Evolutionary conservation across 495 filamentous ascomycete genomes (phyloP).

Genomic region (Penicillium taxi): DNA sequence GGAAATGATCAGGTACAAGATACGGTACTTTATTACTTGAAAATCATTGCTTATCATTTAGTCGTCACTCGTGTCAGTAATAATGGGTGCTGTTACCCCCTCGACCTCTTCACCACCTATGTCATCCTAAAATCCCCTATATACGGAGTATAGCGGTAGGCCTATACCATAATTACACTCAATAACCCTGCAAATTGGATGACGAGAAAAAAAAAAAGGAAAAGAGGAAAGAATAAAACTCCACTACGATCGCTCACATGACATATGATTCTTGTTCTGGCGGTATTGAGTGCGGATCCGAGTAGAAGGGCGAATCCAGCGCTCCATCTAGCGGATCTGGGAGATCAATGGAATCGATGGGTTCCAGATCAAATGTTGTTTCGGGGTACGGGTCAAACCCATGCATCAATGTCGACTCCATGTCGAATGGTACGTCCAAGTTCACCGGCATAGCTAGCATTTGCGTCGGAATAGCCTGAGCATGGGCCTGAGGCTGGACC

Average conservation of each 20-base stretch:
- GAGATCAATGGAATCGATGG: too few species aligned
- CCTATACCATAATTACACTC: too few species aligned
- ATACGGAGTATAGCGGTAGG: too few species aligned
- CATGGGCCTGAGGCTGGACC: neutral
- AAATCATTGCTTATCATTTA: too few species aligned
- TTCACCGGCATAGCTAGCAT: too few species aligned
- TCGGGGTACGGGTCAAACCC: slow-evolving; percentile 25
- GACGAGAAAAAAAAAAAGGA: neutral
- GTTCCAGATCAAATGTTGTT: slow-evolving; percentile 18
- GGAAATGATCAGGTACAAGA: too few species aligned
- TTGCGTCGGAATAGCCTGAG: too few species aligned
- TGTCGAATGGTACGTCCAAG: slow-evolving; percentile 7
- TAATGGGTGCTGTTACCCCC: too few species aligned
- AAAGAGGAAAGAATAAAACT: neutral
- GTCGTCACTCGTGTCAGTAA: slow-evolving; percentile 16
- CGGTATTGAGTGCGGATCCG: slow-evolving; percentile 24
- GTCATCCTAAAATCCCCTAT: too few species aligned
- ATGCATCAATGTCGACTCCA: slow-evolving; percentile 24
- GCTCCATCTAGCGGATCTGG: too few species aligned
- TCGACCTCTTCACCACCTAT: too few species aligned
- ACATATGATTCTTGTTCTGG: slow-evolving; percentile 34
- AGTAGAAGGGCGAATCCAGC: slow-evolving; percentile 29
- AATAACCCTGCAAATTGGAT: slow-evolving; percentile 2
- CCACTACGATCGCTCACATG: slow-evolving; percentile 18
- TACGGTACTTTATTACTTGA: too few species aligned